Conservation (phyloP, 257 asterid genomes). For the Plectranthus barbatus region DNA sequence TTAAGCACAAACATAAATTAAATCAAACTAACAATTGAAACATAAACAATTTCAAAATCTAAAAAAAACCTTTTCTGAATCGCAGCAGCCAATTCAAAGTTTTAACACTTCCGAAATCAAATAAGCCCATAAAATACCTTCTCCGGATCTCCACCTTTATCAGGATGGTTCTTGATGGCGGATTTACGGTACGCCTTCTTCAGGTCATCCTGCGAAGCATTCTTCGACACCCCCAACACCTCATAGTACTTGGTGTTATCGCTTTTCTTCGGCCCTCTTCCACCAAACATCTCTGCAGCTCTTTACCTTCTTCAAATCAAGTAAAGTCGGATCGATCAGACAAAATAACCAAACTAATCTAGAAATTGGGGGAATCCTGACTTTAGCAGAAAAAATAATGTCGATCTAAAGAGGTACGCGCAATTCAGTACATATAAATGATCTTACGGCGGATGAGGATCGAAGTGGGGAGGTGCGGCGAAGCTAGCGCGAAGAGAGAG, state of each 20-base stretch:
- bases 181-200: constrained; percentile 79
- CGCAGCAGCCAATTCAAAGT: background rate
- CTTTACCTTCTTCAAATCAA: constrained; percentile 9
- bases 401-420: constrained; percentile 7
- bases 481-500: constrained; percentile 14
- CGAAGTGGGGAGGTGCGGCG: constrained; percentile 17
- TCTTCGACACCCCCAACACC: constrained; percentile 58
- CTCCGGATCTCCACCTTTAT: constrained; percentile 87
- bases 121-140: constrained; percentile 28
- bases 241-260: constrained; percentile 79
- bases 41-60: too few relatives aligned
- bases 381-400: background rate
- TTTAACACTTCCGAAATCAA: background rate
- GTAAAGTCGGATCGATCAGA: background rate
- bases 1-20: background rate
- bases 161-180: constrained; percentile 81
- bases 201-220: constrained; percentile 60
- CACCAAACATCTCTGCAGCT: constrained; percentile 62
- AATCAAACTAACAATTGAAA: background rate
- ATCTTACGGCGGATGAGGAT: background rate
- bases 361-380: background rate
- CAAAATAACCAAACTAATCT: background rate
- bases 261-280: constrained; percentile 71
- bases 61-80: background rate
- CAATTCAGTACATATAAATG: too few relatives aligned